A percentile compares a stretch with the other conserved stretches of the same genome.
phyloP scores from a whole-genome alignment of 208 protist species.

The Trypanosoma boissoni region DNA sequence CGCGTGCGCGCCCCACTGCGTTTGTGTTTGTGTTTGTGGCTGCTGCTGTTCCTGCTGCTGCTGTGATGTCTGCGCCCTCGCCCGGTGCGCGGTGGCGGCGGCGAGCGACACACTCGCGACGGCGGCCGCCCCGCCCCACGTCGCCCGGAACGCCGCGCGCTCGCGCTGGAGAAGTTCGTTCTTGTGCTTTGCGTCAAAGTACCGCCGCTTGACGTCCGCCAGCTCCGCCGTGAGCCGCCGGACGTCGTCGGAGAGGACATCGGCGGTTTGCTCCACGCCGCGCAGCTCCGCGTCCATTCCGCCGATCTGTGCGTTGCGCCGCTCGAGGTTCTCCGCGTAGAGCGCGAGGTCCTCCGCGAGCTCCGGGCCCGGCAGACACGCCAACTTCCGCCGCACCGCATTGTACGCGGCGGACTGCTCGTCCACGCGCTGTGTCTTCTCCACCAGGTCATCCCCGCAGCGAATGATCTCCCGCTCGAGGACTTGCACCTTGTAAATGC shows the following conservation, averaged over 20 bases:
- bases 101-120: conserved; percentile 18
- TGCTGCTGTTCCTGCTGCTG: conserved; percentile 10
- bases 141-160: conserved; percentile 35
- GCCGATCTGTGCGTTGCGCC: conserved; percentile 90
- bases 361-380: conserved; percentile 94
- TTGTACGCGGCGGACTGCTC: conserved; percentile 90
- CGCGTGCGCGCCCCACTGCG: not conserved
- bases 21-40: conserved; percentile 12
- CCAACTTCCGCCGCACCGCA: conserved; percentile 90
- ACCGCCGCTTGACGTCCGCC: conserved; percentile 90
- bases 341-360: conserved; percentile 95
- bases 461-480: conserved; percentile 95
- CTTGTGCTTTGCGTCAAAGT: conserved; percentile 88
- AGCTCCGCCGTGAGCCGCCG: conserved; percentile 85
- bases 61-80: not conserved
- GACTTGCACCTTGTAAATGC: conserved; percentile 97
- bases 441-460: conserved; percentile 93
- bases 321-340: conserved; percentile 92
- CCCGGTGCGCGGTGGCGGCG: not conserved
- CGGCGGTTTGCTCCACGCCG: conserved; percentile 57
- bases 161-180: conserved; percentile 69
- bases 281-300: conserved; percentile 60
- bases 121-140: conserved; percentile 35
- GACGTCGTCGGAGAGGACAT: conserved; percentile 90
- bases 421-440: conserved; percentile 86